phyloP scores from a whole-genome alignment of 805 yeast species.

The Yarrowia sp. region DNA sequence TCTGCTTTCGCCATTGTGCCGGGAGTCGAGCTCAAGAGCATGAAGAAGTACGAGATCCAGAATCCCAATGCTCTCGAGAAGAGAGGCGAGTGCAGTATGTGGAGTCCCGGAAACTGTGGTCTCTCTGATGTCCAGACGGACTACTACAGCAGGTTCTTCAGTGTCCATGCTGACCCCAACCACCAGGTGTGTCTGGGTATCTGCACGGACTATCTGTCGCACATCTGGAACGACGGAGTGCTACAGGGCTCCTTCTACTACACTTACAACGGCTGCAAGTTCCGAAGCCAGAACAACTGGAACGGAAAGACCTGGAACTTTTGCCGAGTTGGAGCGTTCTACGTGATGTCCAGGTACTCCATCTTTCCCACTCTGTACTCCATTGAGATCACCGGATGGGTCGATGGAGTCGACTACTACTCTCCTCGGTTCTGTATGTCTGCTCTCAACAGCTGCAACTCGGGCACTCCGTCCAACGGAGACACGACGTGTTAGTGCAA shows the following conservation, averaged over 20 bases:
- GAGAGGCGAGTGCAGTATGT: neutral
- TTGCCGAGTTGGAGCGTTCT: neutral
- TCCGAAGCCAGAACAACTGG: slow-evolving; percentile 13
- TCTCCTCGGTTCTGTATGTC: slow-evolving; percentile 2
- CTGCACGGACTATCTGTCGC: neutral
- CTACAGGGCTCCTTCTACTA: slow-evolving; percentile 12
- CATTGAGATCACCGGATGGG: neutral
- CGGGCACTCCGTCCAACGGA: neutral
- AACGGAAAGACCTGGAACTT: neutral
- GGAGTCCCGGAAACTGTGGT: neutral
- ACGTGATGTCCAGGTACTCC: neutral
- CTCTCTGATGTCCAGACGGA: neutral
- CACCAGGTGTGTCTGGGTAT: neutral
- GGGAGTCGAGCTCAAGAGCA: neutral
- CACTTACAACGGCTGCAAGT: neutral
- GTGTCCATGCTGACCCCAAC: neutral
- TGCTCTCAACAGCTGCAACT: neutral
- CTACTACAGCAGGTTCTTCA: neutral
- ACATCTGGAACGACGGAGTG: neutral
- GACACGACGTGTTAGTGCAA: neutral
- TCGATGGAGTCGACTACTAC: neutral
- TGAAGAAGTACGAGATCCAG: slow-evolving; percentile 1
- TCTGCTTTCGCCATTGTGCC: neutral
- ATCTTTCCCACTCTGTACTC: neutral
- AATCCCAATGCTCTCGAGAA: neutral